Evolutionary conservation across 495 filamentous ascomycete genomes (phyloP), one percentile per base, ranked within the genome.

Genomic region (Xylaria cubensis): DNA sequence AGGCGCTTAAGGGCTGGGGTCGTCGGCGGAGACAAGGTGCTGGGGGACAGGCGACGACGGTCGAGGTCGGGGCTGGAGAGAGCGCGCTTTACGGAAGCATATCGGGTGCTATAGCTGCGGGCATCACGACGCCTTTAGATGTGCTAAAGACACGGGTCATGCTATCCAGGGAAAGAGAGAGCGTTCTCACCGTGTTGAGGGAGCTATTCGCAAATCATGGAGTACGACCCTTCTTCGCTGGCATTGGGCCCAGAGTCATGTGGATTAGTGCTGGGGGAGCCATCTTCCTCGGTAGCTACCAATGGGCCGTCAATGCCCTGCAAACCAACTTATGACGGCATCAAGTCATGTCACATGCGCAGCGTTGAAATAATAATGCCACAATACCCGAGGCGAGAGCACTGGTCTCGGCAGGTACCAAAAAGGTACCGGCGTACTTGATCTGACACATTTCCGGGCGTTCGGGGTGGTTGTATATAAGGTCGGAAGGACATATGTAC

Each of bases 141-240:
- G 96, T 98, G 74, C 87, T 98, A 72, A 99, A 99, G 87, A 99
- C 96, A 72, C 86, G 96, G 70, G 89, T 99, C 81, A 99, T 99
- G 96, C 83, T 99, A 78, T 91, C 92, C 34, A 82, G 85, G 77
- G 78, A 86, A 79, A 86, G 87, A 61, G 85, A 90, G 74, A 82
- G 86, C 15, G 84, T 92, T 29, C 74, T 81, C 55, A 81, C 82
- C 26, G 84, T 97, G 69, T 82, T 95, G 72, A 83, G 81, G 64
- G 84, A 87, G 34, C 92, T 98, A 53, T 83, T 93, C 74, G 84
- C 82, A 58, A 90, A 93, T 74, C 86, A 88, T 70, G 97, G 97
- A 1, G 75, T 89, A 6, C 85, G 90, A 64, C 93, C 92, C 21
- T 94, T 98, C 79, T 97, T 97, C 82, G 88, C 90, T 10, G 96